These are phyloP conservation scores for Penicillium atrosanguineum DNA, from an alignment of 495 filamentous ascomycete species.

Conservation along the genomic window DNA sequence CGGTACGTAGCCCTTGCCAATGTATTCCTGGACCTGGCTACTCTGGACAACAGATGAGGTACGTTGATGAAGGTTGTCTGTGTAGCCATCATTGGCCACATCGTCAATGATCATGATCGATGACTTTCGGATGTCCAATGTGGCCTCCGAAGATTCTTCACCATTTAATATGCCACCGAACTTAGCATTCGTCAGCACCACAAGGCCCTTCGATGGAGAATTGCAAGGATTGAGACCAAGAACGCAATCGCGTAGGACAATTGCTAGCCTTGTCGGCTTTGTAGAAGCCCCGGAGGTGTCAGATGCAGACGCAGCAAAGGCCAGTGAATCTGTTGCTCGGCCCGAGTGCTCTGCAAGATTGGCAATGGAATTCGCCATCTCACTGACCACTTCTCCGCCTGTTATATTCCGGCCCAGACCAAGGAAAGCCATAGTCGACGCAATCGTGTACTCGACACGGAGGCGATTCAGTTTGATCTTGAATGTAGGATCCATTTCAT, in stretches of 20 bases:
- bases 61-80: constrained; percentile 45
- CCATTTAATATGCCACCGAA: constrained; percentile 61
- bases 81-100: constrained; percentile 47
- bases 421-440: constrained; percentile 75
- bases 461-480: constrained; percentile 83
- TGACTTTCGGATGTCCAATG: constrained; percentile 70
- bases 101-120: constrained; percentile 84
- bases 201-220: constrained; percentile 64
- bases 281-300: constrained; percentile 15
- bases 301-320: constrained; percentile 16
- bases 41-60: constrained; percentile 48
- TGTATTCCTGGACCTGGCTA: constrained; percentile 63
- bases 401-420: constrained; percentile 64
- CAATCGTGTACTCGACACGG: constrained; percentile 78
- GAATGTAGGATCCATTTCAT: constrained; percentile 88
- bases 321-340: constrained; percentile 14
- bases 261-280: constrained; percentile 64
- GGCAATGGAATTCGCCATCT: constrained; percentile 75
- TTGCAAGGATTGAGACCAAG: constrained; percentile 84
- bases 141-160: constrained; percentile 56
- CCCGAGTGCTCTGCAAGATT: constrained; percentile 59
- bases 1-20: constrained; percentile 73
- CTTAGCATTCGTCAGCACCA: constrained; percentile 76
- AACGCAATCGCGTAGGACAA: constrained; percentile 74
- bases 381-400: constrained; percentile 70